Conservation (phyloP, 116 monocot species). For the Posidonia oceanica region DNA sequence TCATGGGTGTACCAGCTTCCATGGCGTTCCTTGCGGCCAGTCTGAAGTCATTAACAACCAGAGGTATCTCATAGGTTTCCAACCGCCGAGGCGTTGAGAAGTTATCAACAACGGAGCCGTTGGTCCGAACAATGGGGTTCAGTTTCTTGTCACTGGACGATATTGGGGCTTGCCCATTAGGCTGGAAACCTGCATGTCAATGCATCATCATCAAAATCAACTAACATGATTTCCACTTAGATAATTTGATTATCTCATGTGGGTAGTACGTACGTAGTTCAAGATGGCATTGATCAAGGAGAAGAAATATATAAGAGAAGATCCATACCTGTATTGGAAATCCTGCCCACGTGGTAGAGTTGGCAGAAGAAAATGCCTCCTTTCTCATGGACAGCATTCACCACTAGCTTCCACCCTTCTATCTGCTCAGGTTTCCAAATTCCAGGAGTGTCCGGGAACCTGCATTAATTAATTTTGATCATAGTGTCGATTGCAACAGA, state of each 20-base stretch:
- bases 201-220: too few relatives aligned
- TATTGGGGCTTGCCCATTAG: constrained; percentile 44
- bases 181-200: constrained; percentile 26
- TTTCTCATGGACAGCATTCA: constrained; percentile 35
- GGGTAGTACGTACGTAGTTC: too few relatives aligned
- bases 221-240: not conserved
- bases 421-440: constrained; percentile 44
- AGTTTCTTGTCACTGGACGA: constrained; percentile 34
- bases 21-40: constrained; percentile 51
- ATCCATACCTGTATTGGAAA: constrained; percentile 7
- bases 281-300: not conserved
- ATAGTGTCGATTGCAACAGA: too few relatives aligned
- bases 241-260: not conserved
- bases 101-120: constrained; percentile 4
- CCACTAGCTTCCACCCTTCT: constrained; percentile 37
- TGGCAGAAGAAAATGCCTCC: constrained; percentile 48
- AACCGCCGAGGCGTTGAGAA: constrained; percentile 24
- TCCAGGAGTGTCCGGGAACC: constrained; percentile 23
- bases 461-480: not conserved
- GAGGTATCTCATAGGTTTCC: constrained; percentile 28
- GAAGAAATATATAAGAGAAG: not conserved
- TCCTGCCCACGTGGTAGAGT: constrained; percentile 40
- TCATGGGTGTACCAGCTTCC: constrained; percentile 25
- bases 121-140: not conserved
- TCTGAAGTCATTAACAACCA: constrained; percentile 42